Evolutionary conservation across 2,329 filamentous ascomycete genomes (phyloP).

Genomic region (Paraphaeosphaeria minitans): DNA sequence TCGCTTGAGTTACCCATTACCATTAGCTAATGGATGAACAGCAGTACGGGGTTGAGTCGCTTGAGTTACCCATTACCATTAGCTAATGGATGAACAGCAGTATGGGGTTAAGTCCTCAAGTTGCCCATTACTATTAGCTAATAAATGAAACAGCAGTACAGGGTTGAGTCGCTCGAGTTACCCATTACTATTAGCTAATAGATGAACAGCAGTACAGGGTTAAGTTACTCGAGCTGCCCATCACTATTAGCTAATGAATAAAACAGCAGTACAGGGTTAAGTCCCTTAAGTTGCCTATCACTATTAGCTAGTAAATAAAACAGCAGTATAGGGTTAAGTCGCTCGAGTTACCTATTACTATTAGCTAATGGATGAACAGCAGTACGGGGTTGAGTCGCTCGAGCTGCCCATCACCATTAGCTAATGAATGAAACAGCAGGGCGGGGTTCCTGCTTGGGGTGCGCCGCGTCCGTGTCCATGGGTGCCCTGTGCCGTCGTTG

Average conservation of each 20-base stretch:
- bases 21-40: conserved; percentile 33
- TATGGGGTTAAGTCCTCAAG: too few relatives aligned
- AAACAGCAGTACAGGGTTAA: too few relatives aligned
- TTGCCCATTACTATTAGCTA: conserved; percentile 30
- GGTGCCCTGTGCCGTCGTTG: neutral
- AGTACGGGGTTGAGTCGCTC: too few relatives aligned
- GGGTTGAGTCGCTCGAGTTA: conserved; percentile 19
- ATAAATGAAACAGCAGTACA: too few relatives aligned
- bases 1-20: conserved; percentile 22
- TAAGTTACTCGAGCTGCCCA: conserved; percentile 21
- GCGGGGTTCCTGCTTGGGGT: conserved; percentile 11
- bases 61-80: conserved; percentile 25
- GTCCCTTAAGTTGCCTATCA: conserved; percentile 21
- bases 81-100: too few relatives aligned
- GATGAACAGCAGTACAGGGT: too few relatives aligned
- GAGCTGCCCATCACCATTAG: conserved; percentile 27
- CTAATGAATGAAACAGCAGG: too few relatives aligned
- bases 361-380: too few relatives aligned
- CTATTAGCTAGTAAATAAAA: conserved; percentile 32
- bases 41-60: too few relatives aligned
- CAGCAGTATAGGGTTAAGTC: too few relatives aligned
- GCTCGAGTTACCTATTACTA: conserved; percentile 22
- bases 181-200: conserved; percentile 31
- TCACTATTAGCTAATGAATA: conserved; percentile 31
- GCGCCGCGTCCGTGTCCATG: neutral